These are phyloP conservation scores for Botrytis paeoniae DNA, from an alignment of 2,329 filamentous ascomycete genomes.

Conservation along the genomic window DNA sequence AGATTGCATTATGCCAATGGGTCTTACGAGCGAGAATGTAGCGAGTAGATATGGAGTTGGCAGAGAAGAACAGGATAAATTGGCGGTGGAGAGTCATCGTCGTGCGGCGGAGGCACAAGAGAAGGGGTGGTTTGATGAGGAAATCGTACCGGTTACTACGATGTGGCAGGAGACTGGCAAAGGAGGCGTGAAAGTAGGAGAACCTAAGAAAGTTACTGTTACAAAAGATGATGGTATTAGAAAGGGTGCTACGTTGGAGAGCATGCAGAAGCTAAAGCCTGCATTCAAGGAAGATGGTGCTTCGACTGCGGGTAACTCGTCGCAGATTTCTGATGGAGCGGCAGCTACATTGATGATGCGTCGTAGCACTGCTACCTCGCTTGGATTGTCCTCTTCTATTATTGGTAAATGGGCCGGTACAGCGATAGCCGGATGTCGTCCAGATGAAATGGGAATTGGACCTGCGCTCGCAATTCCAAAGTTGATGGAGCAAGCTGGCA, in stretches of 20 bases:
- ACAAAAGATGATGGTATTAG: conserved; percentile 81
- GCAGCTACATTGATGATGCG: conserved; percentile 82
- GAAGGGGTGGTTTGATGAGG: conserved; percentile 67
- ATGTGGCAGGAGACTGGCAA: conserved; percentile 63
- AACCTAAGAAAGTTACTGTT: conserved; percentile 62
- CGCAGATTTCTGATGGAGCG: conserved; percentile 84
- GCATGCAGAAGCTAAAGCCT: conserved; percentile 76
- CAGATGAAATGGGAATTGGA: conserved; percentile 93
- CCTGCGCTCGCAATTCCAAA: conserved; percentile 84
- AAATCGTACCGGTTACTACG: conserved; percentile 80
- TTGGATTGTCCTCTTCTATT: conserved; percentile 67
- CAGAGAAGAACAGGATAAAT: conserved; percentile 75
- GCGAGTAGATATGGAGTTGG: conserved; percentile 71
- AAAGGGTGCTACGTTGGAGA: conserved; percentile 63
- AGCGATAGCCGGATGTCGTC: conserved; percentile 71
- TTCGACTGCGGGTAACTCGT: conserved; percentile 82
- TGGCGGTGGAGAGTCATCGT: conserved; percentile 71
- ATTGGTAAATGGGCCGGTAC: conserved; percentile 81
- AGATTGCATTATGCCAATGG: conserved; percentile 95
- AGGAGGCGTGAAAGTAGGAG: conserved; percentile 53
- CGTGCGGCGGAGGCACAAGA: conserved; percentile 69
- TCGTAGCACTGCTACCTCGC: conserved; percentile 69
- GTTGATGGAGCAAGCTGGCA: conserved; percentile 65
- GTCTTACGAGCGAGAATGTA: conserved; percentile 85
- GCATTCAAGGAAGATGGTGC: conserved; percentile 74